phyloP scores from a whole-genome alignment of 1,139 yeast genomes.

The Blastobotrys aristatus region DNA sequence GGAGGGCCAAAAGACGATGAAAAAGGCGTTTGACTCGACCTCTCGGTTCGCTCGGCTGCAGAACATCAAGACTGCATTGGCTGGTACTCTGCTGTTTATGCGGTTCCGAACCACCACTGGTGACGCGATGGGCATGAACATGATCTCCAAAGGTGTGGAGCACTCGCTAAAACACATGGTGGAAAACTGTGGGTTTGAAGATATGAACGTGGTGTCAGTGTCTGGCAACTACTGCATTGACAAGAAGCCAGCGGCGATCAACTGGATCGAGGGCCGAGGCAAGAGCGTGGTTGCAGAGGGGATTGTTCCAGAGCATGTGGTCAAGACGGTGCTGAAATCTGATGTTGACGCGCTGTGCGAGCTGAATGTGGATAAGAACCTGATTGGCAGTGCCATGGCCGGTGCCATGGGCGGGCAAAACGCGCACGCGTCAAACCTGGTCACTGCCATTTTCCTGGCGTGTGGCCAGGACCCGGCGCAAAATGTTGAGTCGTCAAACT shows the following conservation, averaged over 20 bases:
- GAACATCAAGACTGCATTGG: constrained; percentile 85
- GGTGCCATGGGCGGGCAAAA: constrained; percentile 97
- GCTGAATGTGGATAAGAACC: constrained; percentile 79
- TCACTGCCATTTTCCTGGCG: constrained; percentile 89
- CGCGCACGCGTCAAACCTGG: constrained; percentile 95
- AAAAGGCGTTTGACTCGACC: constrained; percentile 91
- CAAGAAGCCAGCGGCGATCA: constrained; percentile 95
- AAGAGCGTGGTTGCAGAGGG: constrained; percentile 98
- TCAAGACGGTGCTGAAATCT: constrained; percentile 75
- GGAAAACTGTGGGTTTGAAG: constrained; percentile 86
- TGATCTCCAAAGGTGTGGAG: constrained; percentile 98
- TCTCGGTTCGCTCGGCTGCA: constrained; percentile 95
- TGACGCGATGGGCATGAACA: constrained; percentile 99
- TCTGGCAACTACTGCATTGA: constrained; percentile 98
- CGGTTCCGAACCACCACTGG: constrained; percentile 97
- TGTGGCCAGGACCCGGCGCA: constrained; percentile 99
- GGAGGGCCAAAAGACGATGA: constrained; percentile 78
- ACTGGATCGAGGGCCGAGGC: constrained; percentile 99
- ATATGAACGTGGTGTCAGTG: constrained; percentile 87
- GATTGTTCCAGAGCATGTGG: constrained; percentile 74
- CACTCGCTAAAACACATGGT: constrained; percentile 76
- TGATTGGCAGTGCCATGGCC: constrained; percentile 97
- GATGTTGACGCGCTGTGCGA: constrained; percentile 91
- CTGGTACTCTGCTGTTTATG: constrained; percentile 85
- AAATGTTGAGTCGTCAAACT: constrained; percentile 94